phyloP scores from a whole-genome alignment of 805 yeast genomes.

The Starmera pachycereana region DNA sequence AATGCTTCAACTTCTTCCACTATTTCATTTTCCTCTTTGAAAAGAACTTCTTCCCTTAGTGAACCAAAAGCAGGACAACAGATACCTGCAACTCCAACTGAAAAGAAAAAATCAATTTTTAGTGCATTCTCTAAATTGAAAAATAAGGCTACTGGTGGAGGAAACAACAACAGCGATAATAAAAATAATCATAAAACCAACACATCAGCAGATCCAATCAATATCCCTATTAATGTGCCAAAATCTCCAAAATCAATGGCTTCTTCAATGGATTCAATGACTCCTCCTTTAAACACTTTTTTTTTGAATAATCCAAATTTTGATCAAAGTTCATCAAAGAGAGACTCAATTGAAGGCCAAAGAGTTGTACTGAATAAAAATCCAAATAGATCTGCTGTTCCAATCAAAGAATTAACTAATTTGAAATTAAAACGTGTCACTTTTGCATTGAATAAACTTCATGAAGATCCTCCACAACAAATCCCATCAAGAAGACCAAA shows the following conservation, averaged over 20 bases:
- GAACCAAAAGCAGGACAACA: neutral
- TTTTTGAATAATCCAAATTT: neutral
- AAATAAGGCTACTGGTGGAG: neutral
- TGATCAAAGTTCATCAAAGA: neutral
- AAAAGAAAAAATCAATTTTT: slow-evolving; percentile 7
- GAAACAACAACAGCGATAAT: neutral
- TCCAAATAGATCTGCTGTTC: slow-evolving; percentile 27
- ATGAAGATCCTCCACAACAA: slow-evolving; percentile 85
- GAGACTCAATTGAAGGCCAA: slow-evolving; percentile 3
- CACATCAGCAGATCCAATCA: neutral
- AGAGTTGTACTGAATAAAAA: slow-evolving; percentile 36
- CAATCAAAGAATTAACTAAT: slow-evolving; percentile 19
- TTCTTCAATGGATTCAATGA: neutral
- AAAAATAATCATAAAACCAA: too few relatives aligned
- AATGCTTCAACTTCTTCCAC: neutral
- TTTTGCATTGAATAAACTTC: slow-evolving; percentile 67
- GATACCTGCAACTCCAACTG: neutral
- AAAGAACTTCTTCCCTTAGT: neutral
- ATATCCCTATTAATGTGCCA: neutral
- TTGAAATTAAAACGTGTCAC: slow-evolving; percentile 50
- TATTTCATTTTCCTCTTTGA: neutral
- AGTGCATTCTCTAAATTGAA: slow-evolving; percentile 11
- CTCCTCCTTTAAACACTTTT: neutral
- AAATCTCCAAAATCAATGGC: slow-evolving; percentile 1
- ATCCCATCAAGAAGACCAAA: slow-evolving; percentile 81